phyloP scores from a whole-genome alignment of 768 basidiomycete species.

The Pleurotus eryngii region DNA sequence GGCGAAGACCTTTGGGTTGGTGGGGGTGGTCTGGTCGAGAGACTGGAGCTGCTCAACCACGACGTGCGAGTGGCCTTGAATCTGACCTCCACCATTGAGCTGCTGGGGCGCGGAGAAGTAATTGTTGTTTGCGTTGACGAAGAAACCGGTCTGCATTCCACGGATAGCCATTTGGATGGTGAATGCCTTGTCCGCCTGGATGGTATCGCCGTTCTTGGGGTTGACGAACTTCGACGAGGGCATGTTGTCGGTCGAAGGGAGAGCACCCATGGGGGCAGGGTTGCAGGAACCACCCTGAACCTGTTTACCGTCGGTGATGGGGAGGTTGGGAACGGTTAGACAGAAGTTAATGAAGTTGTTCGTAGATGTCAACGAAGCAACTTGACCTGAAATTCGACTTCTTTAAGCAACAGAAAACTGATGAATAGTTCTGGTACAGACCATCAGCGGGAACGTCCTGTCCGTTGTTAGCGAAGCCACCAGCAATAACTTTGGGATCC shows the following conservation, averaged over 20 bases:
- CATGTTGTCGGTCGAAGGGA: conserved; percentile 46
- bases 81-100: conserved; percentile 42
- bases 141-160: conserved; percentile 49
- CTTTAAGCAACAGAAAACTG: conserved; percentile 14
- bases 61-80: conserved; percentile 63
- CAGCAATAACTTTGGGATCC: conserved; percentile 47
- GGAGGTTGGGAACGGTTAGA: conserved; percentile 37
- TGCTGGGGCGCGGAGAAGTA: conserved; percentile 56
- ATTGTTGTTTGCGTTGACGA: conserved; percentile 43
- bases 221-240: conserved; percentile 50
- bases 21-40: conserved; percentile 45
- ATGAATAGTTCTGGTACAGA: conserved; percentile 31
- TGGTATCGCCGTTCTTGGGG: conserved; percentile 42
- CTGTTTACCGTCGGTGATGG: conserved; percentile 53
- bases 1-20: conserved; percentile 48
- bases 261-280: conserved; percentile 55
- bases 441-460: conserved; percentile 30
- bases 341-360: conserved; percentile 80
- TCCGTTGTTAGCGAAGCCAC: conserved; percentile 55
- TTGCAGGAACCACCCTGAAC: conserved; percentile 40
- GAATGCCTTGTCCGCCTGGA: conserved; percentile 47
- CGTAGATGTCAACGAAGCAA: conserved; percentile 54
- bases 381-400: conserved; percentile 36
- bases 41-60: conserved; percentile 51
- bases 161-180: conserved; percentile 46